phyloP scores from a whole-genome alignment of 2,329 filamentous ascomycete species.

The Pleoardoris graminearum region DNA sequence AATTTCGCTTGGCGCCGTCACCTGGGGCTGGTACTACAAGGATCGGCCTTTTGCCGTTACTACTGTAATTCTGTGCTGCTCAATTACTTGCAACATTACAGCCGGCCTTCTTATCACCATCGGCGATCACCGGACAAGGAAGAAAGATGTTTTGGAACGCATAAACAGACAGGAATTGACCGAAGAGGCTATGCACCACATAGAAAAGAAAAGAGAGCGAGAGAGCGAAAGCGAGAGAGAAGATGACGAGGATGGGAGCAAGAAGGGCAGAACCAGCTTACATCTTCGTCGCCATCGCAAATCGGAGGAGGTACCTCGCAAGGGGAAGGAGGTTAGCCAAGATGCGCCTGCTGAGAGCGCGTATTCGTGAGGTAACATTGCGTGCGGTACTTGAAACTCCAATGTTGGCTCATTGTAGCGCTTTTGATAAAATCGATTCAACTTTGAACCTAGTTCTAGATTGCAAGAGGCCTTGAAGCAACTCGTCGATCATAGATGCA shows the following conservation, averaged over 20 bases:
- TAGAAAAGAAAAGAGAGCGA: constrained; percentile 52
- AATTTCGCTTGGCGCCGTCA: constrained; percentile 75
- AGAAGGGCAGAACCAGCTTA: constrained; percentile 17
- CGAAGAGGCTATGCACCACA: constrained; percentile 62
- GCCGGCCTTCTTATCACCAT: constrained; percentile 76
- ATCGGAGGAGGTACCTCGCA: background rate
- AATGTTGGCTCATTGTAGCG: constrained; percentile 5
- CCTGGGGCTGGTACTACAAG: constrained; percentile 76
- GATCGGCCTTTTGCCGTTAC: constrained; percentile 72
- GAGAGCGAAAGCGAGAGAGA: constrained; percentile 46
- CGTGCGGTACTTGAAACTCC: background rate
- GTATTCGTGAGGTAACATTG: constrained; percentile 18
- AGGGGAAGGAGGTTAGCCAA: background rate
- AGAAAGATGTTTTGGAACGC: constrained; percentile 81
- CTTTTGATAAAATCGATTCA: background rate
- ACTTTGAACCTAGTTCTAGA: background rate
- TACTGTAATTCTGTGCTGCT: constrained; percentile 78
- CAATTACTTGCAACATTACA: constrained; percentile 75
- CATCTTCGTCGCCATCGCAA: constrained; percentile 10
- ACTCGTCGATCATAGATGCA: background rate
- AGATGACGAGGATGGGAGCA: constrained; percentile 19
- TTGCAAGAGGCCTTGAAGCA: background rate
- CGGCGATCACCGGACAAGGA: constrained; percentile 75
- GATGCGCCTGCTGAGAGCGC: constrained; percentile 22
- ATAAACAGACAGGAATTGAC: constrained; percentile 79